Evolutionary conservation across 1,284 basidiomycete species (phyloP).

Genomic region (Fomitiporia mediterranea): DNA sequence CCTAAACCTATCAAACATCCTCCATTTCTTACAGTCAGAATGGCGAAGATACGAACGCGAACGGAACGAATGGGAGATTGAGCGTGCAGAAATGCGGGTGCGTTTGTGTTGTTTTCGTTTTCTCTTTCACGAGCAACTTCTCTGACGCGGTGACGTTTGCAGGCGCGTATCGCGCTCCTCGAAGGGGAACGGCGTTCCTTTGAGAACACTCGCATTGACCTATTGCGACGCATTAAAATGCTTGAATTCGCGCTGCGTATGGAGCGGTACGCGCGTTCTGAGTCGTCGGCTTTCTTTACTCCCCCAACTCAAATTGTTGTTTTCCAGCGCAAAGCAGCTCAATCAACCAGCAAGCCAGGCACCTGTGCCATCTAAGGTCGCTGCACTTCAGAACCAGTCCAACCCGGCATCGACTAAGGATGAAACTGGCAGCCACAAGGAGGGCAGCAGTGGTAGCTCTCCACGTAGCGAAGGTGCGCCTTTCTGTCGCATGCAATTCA

Average conservation of each 20-base stretch:
- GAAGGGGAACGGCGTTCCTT: slow-evolving; percentile 95
- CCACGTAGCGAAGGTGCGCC: slow-evolving; percentile 71
- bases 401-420: slow-evolving; percentile 56
- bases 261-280: slow-evolving; percentile 66
- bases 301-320: slow-evolving; percentile 16
- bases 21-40: slow-evolving; percentile 97
- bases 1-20: slow-evolving; percentile 89
- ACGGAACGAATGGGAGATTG: slow-evolving; percentile 99
- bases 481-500: background rate
- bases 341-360: slow-evolving; percentile 49
- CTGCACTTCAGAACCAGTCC: slow-evolving; percentile 50
- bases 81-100: slow-evolving; percentile 97
- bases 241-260: slow-evolving; percentile 93
- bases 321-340: slow-evolving; percentile 73
- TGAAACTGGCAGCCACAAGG: slow-evolving; percentile 63
- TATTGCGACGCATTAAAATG: slow-evolving; percentile 98
- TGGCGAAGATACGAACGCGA: slow-evolving; percentile 96
- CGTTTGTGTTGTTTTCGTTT: slow-evolving; percentile 35
- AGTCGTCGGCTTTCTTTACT: slow-evolving; percentile 22
- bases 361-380: slow-evolving; percentile 55
- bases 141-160: slow-evolving; percentile 13
- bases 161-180: slow-evolving; percentile 95
- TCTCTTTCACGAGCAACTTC: slow-evolving; percentile 21
- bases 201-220: slow-evolving; percentile 94
- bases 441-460: slow-evolving; percentile 72